A percentile compares a stretch with the other conserved stretches of the same genome.
Evolutionary conservation across 805 yeast species (phyloP).

Genomic region (Teunomyces aglyptinius): DNA sequence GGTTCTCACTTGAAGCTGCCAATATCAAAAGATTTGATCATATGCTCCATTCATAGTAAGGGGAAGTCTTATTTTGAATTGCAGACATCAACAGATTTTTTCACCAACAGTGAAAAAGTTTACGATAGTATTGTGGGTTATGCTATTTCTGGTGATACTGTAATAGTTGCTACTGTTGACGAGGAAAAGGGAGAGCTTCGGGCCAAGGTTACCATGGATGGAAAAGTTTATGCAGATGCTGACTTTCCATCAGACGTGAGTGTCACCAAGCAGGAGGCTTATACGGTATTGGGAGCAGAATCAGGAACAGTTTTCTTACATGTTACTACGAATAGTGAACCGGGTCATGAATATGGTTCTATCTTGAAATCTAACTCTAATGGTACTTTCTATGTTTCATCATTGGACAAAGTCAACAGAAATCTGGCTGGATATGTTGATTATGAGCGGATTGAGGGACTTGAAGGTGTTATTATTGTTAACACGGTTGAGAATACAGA

Average conservation of each 20-base stretch:
- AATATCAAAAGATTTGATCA: constrained; percentile 46
- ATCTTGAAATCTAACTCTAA: constrained; percentile 85
- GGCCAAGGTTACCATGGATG: constrained; percentile 79
- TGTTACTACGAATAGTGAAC: constrained; percentile 60
- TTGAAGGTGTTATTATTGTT: constrained; percentile 81
- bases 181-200: constrained; percentile 47
- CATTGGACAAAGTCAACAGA: constrained; percentile 72
- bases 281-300: constrained; percentile 74
- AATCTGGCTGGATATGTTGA: constrained; percentile 76
- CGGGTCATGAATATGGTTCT: constrained; percentile 66
- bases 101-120: constrained; percentile 38
- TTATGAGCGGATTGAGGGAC: constrained; percentile 75
- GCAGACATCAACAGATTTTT: constrained; percentile 53
- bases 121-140: constrained; percentile 68
- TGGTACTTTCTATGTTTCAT: constrained; percentile 79
- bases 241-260: constrained; percentile 66
- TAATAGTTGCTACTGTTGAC: constrained; percentile 65
- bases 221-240: constrained; percentile 71
- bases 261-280: constrained; percentile 55
- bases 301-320: constrained; percentile 77
- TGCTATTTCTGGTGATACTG: constrained; percentile 66
- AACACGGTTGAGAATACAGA: constrained; percentile 63
- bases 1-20: constrained; percentile 47
- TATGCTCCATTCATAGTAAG: constrained; percentile 55
- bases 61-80: constrained; percentile 27